Base-by-base conservation (phyloP, 2,329 filamentous ascomycete genomes). In the Volutella citrinella region DNA sequence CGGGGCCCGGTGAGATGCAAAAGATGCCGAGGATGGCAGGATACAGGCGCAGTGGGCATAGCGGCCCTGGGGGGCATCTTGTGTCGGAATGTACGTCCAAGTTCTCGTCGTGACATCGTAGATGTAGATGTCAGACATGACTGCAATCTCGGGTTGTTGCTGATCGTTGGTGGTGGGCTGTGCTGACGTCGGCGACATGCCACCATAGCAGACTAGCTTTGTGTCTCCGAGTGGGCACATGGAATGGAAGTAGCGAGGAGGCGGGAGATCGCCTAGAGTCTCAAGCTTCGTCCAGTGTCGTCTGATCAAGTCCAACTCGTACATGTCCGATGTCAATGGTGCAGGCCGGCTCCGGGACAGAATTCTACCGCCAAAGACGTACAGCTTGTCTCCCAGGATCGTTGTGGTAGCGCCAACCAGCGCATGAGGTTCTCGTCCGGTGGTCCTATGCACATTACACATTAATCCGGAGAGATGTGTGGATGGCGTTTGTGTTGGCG, bases 61-160 rank as follows among this genome's bases (percentile, higher is more conserved):
- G 38, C 93, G 81, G 23, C 93, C 93, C 61, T 97, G 89, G 0
- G 93, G 93, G 1, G 87, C 74, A 36, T 96, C 88, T 28, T 80
- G 76, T 0, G 88, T 82, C 2, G 82, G 77, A 26, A 98, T 80
- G 41, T 82, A 87, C 14, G 86, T 91, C 93, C 93, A 98, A 29
- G 75, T 84, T 52, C 77, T 82, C 1, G 84, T 84, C 2, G 79
- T 74, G 3, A 93, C 87, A 59, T 98, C 91, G 61, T 88, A 97
- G 19, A 98, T 87, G 61, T 97, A 87, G 35, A 97, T 88, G 63
- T 98, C 93, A 7, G 91, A 96, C 90, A 98, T 96, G 36, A 97
- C 93, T 3, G 89, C 84, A 5, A 97, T 87, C 54, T 96, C 90
- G 22, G 88, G 81, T 49, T 89, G 85, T 34, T 80, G 69, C 39